A percentile compares a stretch with the other conserved stretches of the same genome.
Evolutionary conservation across 2,329 filamentous ascomycete genomes (phyloP).

Genomic region (Penicillium sp.): DNA sequence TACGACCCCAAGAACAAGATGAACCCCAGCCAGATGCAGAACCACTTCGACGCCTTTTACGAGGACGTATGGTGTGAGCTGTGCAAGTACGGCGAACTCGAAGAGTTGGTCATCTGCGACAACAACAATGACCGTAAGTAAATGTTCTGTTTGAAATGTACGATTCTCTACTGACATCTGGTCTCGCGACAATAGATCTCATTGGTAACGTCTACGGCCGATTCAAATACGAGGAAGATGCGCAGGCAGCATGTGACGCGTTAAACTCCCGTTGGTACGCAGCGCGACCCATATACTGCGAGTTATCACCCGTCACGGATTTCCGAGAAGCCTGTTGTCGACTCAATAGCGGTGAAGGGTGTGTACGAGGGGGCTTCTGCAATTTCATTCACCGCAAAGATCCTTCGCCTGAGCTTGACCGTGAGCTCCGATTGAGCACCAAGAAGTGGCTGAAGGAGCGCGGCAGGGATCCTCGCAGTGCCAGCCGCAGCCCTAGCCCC

Average conservation of each 20-base stretch:
- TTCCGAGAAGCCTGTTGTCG: slow-evolving; percentile 97
- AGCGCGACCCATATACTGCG: slow-evolving; percentile 95
- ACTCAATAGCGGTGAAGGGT: slow-evolving; percentile 91
- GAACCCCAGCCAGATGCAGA: slow-evolving; percentile 93
- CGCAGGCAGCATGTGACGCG: slow-evolving; percentile 88
- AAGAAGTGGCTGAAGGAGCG: slow-evolving; percentile 94
- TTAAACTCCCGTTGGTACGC: slow-evolving; percentile 97
- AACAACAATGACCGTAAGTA: slow-evolving; percentile 94
- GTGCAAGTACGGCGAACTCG: slow-evolving; percentile 96
- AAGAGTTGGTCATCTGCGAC: slow-evolving; percentile 97
- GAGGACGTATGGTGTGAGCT: slow-evolving; percentile 99
- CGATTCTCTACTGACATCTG: slow-evolving; percentile 16
- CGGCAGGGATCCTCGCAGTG: slow-evolving; percentile 80
- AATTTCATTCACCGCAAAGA: slow-evolving; percentile 99
- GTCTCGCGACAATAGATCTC: slow-evolving; percentile 59
- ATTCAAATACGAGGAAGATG: slow-evolving; percentile 99
- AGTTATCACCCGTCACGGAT: slow-evolving; percentile 93
- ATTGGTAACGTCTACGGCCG: slow-evolving; percentile 99
- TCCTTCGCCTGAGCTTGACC: slow-evolving; percentile 81
- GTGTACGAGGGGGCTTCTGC: slow-evolving; percentile 94
- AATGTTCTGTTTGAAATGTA: background rate
- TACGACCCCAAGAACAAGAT: slow-evolving; percentile 97
- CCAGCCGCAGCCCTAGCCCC: slow-evolving; percentile 78
- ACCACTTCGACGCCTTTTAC: slow-evolving; percentile 99
- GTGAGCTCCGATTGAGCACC: slow-evolving; percentile 80